These are phyloP conservation scores for Silybum marianum DNA, from an alignment of 129 eudicot species.

Conservation along the genomic window DNA sequence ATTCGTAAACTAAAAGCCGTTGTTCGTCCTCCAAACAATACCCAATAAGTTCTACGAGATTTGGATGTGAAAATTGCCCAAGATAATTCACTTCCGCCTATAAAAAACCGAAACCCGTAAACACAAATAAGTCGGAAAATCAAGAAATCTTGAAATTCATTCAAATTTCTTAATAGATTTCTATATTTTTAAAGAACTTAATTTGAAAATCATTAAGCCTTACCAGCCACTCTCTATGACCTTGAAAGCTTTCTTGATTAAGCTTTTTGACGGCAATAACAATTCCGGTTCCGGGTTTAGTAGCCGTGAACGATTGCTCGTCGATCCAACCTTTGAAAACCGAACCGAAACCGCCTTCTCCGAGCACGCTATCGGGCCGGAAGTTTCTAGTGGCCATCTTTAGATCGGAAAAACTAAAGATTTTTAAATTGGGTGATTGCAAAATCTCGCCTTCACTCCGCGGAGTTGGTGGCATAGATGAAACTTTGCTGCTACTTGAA, in stretches of 20 bases:
- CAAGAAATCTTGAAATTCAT: background rate
- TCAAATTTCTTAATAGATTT: background rate
- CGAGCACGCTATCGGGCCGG: conserved; percentile 87
- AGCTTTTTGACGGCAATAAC: conserved; percentile 87
- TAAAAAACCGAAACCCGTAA: background rate
- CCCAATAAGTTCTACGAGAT: conserved; percentile 79
- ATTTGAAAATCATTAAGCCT: conserved; percentile 26
- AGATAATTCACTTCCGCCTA: conserved; percentile 94
- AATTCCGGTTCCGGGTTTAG: conserved; percentile 90
- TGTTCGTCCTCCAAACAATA: conserved; percentile 92
- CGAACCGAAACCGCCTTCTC: conserved; percentile 93
- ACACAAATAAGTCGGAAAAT: background rate
- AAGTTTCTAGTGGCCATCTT: conserved; percentile 82
- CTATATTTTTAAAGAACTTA: background rate
- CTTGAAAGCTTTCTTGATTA: conserved; percentile 82
- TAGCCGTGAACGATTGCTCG: conserved; percentile 62
- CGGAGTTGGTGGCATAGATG: conserved; percentile 70
- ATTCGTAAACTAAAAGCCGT: conserved; percentile 84
- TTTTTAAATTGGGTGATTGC: conserved; percentile 69
- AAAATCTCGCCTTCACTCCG: conserved; percentile 82
- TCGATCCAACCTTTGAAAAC: conserved; percentile 98
- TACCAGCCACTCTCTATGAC: conserved; percentile 96
- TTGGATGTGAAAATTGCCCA: conserved; percentile 80
- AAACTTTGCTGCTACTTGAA: conserved; percentile 56
- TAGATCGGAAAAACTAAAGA: conserved; percentile 68